Conservation (phyloP, 495 filamentous ascomycete species). For the Venustampulla echinocandica region DNA sequence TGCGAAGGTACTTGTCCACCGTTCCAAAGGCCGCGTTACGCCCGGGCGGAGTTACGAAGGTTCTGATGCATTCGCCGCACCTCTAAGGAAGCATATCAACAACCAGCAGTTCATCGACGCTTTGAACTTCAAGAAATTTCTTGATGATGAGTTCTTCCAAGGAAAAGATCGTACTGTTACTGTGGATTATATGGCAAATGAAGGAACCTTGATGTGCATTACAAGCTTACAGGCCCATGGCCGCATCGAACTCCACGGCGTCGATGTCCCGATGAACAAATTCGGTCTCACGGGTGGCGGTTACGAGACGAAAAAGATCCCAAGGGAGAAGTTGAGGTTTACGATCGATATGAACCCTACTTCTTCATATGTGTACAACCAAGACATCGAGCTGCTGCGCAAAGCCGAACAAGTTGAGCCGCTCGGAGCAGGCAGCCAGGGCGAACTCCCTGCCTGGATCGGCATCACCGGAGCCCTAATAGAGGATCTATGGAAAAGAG, state of each 20-base stretch:
- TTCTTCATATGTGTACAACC: conserved; percentile 50
- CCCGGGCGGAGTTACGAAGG: conserved; percentile 51
- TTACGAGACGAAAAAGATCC: conserved; percentile 64
- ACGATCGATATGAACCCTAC: conserved; percentile 51
- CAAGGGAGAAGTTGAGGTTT: conserved; percentile 56
- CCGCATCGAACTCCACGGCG: conserved; percentile 44
- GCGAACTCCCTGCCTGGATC: conserved; percentile 65
- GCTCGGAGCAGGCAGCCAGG: conserved; percentile 20
- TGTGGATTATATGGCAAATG: conserved; percentile 38
- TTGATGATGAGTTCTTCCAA: conserved; percentile 46
- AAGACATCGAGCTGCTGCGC: conserved; percentile 36
- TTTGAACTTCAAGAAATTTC: conserved; percentile 45
- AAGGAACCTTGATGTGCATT: conserved; percentile 62
- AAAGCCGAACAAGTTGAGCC: conserved; percentile 2
- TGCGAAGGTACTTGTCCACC: conserved; percentile 50
- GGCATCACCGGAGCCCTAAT: conserved; percentile 64
- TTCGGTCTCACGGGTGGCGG: conserved; percentile 60
- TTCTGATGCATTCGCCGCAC: conserved; percentile 44
- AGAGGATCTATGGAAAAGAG: conserved; percentile 53
- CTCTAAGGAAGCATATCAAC: conserved; percentile 39
- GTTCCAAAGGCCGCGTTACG: conserved; percentile 42
- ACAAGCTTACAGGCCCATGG: conserved; percentile 57
- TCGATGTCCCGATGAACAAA: conserved; percentile 53
- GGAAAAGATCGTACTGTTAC: conserved; percentile 25
- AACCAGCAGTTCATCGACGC: conserved; percentile 43